Conservation (phyloP, 768 basidiomycete species). For the Termitomyces sp. region DNA sequence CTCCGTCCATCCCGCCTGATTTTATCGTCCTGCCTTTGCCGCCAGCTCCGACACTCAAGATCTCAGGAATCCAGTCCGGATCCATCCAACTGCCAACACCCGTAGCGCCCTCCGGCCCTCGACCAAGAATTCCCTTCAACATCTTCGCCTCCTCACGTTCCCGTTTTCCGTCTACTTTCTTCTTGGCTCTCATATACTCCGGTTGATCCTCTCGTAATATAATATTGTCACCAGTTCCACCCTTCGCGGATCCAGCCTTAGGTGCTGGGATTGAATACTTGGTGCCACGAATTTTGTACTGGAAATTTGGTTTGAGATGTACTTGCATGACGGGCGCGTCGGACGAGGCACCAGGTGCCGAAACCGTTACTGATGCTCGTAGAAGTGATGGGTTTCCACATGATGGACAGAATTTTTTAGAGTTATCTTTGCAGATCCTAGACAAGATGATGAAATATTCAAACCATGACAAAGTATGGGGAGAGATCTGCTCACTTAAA, state of each 20-base stretch:
- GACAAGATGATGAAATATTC: neutral
- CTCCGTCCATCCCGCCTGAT: slow-evolving; percentile 49
- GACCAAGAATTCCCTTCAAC: slow-evolving; percentile 54
- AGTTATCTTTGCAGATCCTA: slow-evolving; percentile 93
- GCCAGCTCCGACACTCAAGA: slow-evolving; percentile 58
- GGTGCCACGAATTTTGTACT: slow-evolving; percentile 87
- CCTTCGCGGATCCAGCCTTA: slow-evolving; percentile 84
- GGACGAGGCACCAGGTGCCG: slow-evolving; percentile 55
- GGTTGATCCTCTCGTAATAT: slow-evolving; percentile 91
- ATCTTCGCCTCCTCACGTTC: slow-evolving; percentile 77
- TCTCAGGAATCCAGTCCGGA: slow-evolving; percentile 90
- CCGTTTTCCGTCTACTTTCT: slow-evolving; percentile 65
- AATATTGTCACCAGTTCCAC: slow-evolving; percentile 73
- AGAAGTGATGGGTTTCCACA: slow-evolving; percentile 92
- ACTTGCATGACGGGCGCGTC: slow-evolving; percentile 72
- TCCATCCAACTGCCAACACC: slow-evolving; percentile 85
- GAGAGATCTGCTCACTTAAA: slow-evolving; percentile 77
- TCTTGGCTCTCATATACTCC: slow-evolving; percentile 81
- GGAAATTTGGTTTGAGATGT: slow-evolving; percentile 94
- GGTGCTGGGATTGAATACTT: slow-evolving; percentile 91
- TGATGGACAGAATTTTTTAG: slow-evolving; percentile 95
- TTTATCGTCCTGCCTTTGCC: slow-evolving; percentile 64
- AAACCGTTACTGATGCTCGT: slow-evolving; percentile 86
- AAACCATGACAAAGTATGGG: neutral
- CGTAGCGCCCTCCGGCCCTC: slow-evolving; percentile 40